phyloP scores from a whole-genome alignment of 169 alveolate genomes.

The Plasmodium blacklocki region DNA sequence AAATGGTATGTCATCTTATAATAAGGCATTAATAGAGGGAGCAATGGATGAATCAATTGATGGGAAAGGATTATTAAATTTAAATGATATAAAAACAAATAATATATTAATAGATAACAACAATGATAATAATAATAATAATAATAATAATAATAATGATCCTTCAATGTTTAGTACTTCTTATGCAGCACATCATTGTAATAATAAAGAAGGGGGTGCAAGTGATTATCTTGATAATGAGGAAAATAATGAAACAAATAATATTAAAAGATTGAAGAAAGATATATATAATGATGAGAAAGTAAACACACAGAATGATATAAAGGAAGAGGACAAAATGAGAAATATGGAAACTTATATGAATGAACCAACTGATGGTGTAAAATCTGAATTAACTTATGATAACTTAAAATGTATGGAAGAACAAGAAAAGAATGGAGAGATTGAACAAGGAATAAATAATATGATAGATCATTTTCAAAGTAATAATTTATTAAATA shows the following conservation, averaged over 20 bases:
- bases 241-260: slow-evolving; percentile 16
- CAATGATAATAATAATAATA: slow-evolving; percentile 18
- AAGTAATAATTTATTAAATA: neutral
- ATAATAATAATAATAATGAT: slow-evolving; percentile 32
- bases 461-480: neutral
- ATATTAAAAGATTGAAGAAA: slow-evolving; percentile 51
- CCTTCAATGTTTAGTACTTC: too few relatives aligned
- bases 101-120: slow-evolving; percentile 16
- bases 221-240: slow-evolving; percentile 17
- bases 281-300: slow-evolving; percentile 34
- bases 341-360: neutral
- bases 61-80: slow-evolving; percentile 2
- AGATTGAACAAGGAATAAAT: neutral
- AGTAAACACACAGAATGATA: slow-evolving; percentile 9
- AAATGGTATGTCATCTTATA: neutral
- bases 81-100: slow-evolving; percentile 13
- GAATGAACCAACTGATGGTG: slow-evolving; percentile 1
- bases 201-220: too few relatives aligned
- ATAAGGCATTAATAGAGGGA: slow-evolving; percentile 6
- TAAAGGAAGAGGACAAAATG: neutral
- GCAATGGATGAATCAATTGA: too few relatives aligned
- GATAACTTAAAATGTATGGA: slow-evolving; percentile 53
- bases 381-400: slow-evolving; percentile 64
- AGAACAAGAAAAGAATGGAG: slow-evolving; percentile 24
- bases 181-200: too few relatives aligned